Evolutionary conservation across 2,329 filamentous ascomycete species (phyloP).

Genomic region (Colletotrichum tanaceti): DNA sequence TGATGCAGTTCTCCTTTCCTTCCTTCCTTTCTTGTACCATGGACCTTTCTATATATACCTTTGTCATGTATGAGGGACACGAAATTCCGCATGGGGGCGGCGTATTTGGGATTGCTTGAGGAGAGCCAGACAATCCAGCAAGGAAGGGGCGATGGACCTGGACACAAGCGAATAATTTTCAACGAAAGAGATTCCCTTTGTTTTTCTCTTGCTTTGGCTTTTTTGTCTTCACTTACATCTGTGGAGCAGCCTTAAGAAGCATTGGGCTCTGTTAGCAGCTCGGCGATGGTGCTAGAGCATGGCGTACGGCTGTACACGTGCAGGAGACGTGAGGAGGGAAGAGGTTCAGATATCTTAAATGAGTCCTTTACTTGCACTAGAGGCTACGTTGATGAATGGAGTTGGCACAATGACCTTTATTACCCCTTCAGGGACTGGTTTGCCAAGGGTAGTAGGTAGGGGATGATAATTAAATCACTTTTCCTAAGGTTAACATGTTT

Average conservation of each 20-base stretch:
- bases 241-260: not conserved
- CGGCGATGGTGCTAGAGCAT: not conserved
- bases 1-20: slow-evolving; percentile 27
- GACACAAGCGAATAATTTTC: slow-evolving; percentile 39
- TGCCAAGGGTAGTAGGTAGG: slow-evolving; percentile 29
- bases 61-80: slow-evolving; percentile 42
- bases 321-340: not conserved
- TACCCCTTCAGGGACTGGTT: slow-evolving; percentile 3
- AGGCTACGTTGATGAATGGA: slow-evolving; percentile 37
- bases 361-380: slow-evolving; percentile 33
- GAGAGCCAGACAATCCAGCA: slow-evolving; percentile 26
- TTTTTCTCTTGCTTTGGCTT: slow-evolving; percentile 9
- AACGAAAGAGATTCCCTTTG: slow-evolving; percentile 38
- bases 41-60: slow-evolving; percentile 40
- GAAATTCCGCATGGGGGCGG: slow-evolving; percentile 39
- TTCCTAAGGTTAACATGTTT: slow-evolving; percentile 1
- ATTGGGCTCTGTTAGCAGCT: slow-evolving; percentile 12
- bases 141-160: slow-evolving; percentile 25
- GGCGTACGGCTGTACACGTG: slow-evolving; percentile 18
- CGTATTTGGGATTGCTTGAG: slow-evolving; percentile 39
- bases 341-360: slow-evolving; percentile 11
- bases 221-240: not conserved
- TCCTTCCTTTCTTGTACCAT: slow-evolving; percentile 40
- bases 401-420: slow-evolving; percentile 23
- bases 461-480: slow-evolving; percentile 37